Percentiles rank a stretch among this genome's conserved stretches.
Conservation (phyloP, 2,329 filamentous ascomycete genomes). For the Sordariomycetes sp. region DNA sequence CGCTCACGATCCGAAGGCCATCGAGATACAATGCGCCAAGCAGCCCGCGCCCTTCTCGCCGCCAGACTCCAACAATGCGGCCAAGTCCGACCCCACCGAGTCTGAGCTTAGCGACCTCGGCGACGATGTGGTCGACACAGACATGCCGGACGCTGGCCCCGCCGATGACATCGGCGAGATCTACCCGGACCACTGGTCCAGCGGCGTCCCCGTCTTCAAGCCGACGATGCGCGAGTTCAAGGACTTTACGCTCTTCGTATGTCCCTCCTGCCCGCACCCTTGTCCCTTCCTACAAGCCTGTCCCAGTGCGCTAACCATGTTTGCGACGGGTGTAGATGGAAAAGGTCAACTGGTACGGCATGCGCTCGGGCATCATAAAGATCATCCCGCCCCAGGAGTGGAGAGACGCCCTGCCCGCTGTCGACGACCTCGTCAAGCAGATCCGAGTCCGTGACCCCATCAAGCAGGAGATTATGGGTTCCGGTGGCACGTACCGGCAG, state of each 20-base stretch:
- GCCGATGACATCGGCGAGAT: slow-evolving; percentile 63
- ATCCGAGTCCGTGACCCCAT: slow-evolving; percentile 94
- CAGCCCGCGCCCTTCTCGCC: slow-evolving; percentile 27
- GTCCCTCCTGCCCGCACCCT: neutral
- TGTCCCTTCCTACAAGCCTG: neutral
- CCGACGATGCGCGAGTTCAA: slow-evolving; percentile 92
- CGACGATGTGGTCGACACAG: slow-evolving; percentile 26
- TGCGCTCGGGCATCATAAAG: slow-evolving; percentile 96
- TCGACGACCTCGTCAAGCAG: slow-evolving; percentile 79
- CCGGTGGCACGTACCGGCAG: slow-evolving; percentile 89
- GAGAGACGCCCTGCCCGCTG: slow-evolving; percentile 64
- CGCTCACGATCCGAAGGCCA: neutral
- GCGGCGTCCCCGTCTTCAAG: slow-evolving; percentile 84
- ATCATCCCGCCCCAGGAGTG: slow-evolving; percentile 89
- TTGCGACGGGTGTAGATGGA: slow-evolving; percentile 39
- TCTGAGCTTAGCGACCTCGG: slow-evolving; percentile 56
- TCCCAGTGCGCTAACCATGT: neutral
- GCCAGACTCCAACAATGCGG: slow-evolving; percentile 48
- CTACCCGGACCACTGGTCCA: slow-evolving; percentile 78
- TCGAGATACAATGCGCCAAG: slow-evolving; percentile 17
- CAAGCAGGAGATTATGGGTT: slow-evolving; percentile 95
- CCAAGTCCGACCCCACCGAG: slow-evolving; percentile 46
- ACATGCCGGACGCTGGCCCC: slow-evolving; percentile 10
- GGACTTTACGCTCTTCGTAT: slow-evolving; percentile 82
- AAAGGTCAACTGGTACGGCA: slow-evolving; percentile 85